Evolutionary conservation across 176 grass and related monocot genomes (phyloP).

Genomic region (Typha latifolia): DNA sequence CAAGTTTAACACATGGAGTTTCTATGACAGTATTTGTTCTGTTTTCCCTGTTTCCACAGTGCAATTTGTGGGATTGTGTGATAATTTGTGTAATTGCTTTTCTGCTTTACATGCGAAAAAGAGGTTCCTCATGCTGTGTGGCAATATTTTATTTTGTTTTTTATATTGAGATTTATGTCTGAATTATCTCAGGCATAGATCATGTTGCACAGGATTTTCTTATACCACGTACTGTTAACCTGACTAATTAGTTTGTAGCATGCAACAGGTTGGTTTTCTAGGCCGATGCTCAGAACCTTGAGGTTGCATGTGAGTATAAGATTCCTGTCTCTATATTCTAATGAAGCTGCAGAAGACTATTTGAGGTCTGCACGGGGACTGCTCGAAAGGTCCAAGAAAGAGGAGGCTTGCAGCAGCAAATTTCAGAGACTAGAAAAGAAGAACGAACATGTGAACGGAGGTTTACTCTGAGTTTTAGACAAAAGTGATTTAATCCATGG

Average conservation of each 20-base stretch:
- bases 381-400: conserved; percentile 71
- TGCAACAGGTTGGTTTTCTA: conserved; percentile 83
- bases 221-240: too few species aligned
- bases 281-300: conserved; percentile 51
- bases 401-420: conserved; percentile 43
- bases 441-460: conserved; percentile 34
- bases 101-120: neutral
- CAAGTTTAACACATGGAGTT: too few species aligned
- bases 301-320: conserved; percentile 64
- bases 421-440: conserved; percentile 34
- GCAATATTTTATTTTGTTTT: conserved; percentile 3
- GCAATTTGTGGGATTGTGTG: too few species aligned
- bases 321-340: conserved; percentile 61
- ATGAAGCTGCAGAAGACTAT: conserved; percentile 32
- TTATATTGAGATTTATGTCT: neutral
- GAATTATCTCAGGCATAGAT: neutral
- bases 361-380: conserved; percentile 39
- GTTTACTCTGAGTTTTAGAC: conserved; percentile 32
- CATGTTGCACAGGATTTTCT: too few species aligned
- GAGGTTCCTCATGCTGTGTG: neutral
- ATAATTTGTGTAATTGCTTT: neutral
- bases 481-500: neutral
- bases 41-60: too few species aligned
- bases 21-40: too few species aligned
- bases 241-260: conserved; percentile 37